A percentile compares a stretch with the other conserved stretches of the same genome.
phyloP scores from a whole-genome alignment of 1,284 basidiomycete species.

The Tilletia horrida region DNA sequence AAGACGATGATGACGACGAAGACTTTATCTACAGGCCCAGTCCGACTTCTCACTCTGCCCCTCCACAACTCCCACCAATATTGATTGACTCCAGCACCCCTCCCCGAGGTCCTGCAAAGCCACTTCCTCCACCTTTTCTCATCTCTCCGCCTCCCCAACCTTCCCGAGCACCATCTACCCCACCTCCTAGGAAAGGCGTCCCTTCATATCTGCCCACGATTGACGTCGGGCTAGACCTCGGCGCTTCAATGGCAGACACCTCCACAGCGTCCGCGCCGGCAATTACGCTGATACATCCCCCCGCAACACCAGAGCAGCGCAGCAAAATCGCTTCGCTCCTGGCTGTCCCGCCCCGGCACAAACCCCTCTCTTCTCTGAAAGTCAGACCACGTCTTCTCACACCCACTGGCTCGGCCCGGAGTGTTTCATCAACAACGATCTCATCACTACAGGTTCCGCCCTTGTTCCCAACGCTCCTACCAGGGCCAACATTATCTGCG shows the following conservation, averaged over 20 bases:
- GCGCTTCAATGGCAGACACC: background rate
- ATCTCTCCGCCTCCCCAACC: background rate
- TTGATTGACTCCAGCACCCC: constrained; percentile 49
- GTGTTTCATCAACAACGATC: background rate
- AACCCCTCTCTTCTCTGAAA: constrained; percentile 68
- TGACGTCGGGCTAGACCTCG: background rate
- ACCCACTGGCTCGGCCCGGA: background rate
- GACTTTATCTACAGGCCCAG: constrained; percentile 64
- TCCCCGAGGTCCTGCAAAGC: background rate
- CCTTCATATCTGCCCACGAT: background rate
- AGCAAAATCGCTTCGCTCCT: background rate
- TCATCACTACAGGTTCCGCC: background rate
- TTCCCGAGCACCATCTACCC: background rate
- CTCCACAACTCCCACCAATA: constrained; percentile 30
- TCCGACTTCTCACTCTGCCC: constrained; percentile 1
- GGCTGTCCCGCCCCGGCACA: constrained; percentile 65
- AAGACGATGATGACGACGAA: constrained; percentile 63
- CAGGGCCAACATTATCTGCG: background rate
- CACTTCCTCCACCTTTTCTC: background rate
- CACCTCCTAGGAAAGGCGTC: background rate
- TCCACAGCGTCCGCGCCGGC: constrained; percentile 3
- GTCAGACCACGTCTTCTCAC: constrained; percentile 39
- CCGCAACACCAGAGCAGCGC: background rate
- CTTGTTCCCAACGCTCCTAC: background rate
- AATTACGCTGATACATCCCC: background rate